Evolutionary conservation across 208 protist genomes (phyloP).

Genomic region (Trypanosoma rangeli): DNA sequence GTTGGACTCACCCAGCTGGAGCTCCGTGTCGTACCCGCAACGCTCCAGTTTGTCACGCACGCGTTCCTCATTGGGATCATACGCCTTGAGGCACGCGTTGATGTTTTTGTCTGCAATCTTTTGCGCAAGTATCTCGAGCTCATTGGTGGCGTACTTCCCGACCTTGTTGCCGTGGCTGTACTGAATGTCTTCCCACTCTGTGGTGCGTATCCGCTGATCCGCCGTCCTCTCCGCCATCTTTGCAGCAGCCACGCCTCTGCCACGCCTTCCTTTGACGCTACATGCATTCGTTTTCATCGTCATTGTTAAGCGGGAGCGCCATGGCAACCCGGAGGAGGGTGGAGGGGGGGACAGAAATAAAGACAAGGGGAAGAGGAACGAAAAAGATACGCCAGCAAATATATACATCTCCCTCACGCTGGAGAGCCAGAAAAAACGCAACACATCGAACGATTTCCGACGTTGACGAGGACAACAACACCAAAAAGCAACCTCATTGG

Average conservation of each 20-base stretch:
- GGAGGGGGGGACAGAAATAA: conserved; percentile 3
- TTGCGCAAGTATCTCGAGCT: conserved; percentile 80
- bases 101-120: conserved; percentile 71
- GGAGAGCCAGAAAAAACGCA: neutral
- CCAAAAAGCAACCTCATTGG: neutral
- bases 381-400: conserved; percentile 1
- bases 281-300: neutral
- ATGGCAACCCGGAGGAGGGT: neutral
- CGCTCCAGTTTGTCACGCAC: conserved; percentile 69
- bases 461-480: neutral
- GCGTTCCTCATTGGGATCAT: conserved; percentile 72
- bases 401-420: neutral
- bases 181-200: conserved; percentile 92
- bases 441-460: neutral
- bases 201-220: conserved; percentile 80
- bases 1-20: conserved; percentile 4
- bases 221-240: conserved; percentile 75
- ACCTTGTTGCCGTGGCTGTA: conserved; percentile 89
- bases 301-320: neutral
- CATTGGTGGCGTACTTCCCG: conserved; percentile 82
- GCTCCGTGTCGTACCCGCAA: conserved; percentile 44
- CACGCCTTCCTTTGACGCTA: neutral
- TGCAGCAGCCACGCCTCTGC: neutral
- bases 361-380: neutral
- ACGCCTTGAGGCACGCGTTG: conserved; percentile 63